Evolutionary conservation across 306 rosid genomes (phyloP).

Genomic region (Quercus dentata): DNA sequence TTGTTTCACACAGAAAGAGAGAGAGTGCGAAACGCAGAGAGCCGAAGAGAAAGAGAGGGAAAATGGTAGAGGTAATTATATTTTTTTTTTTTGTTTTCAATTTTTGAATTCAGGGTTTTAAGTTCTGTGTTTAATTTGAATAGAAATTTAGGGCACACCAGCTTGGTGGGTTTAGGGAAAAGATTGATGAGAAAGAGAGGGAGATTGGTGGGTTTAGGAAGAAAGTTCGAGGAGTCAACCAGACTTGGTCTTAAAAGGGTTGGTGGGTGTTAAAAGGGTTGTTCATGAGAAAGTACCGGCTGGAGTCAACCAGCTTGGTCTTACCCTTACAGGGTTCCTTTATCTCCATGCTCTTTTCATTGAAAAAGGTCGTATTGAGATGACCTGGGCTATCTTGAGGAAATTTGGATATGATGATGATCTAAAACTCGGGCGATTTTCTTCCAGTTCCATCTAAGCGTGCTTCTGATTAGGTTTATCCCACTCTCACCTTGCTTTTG

Average conservation of each 20-base stretch:
- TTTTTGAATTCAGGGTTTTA: too few relatives aligned
- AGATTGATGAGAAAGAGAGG: constrained; percentile 56
- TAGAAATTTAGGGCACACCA: too few relatives aligned
- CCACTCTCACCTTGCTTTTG: constrained; percentile 6
- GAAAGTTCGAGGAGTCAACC: constrained; percentile 30
- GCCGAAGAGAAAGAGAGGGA: too few relatives aligned
- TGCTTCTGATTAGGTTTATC: constrained; percentile 77
- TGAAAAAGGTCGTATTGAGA: constrained; percentile 70
- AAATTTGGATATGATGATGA: constrained; percentile 79
- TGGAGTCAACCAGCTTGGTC: constrained; percentile 83
- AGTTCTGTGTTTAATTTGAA: too few relatives aligned
- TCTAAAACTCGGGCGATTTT: constrained; percentile 70
- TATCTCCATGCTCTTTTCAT: constrained; percentile 71
- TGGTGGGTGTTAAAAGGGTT: constrained; percentile 55
- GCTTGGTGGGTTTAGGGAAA: constrained; percentile 32
- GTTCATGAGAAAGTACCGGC: constrained; percentile 70
- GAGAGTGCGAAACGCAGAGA: too few relatives aligned
- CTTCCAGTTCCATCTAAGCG: constrained; percentile 66
- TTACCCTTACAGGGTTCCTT: constrained; percentile 75
- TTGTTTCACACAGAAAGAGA: too few relatives aligned
- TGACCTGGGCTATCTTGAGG: constrained; percentile 86
- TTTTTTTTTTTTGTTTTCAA: too few relatives aligned
- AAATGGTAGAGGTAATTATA: too few relatives aligned
- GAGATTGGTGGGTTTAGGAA: constrained; percentile 39
- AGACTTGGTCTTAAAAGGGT: too few relatives aligned